phyloP scores from a whole-genome alignment of 2,329 filamentous ascomycete genomes.

The Cercospora sesami region DNA sequence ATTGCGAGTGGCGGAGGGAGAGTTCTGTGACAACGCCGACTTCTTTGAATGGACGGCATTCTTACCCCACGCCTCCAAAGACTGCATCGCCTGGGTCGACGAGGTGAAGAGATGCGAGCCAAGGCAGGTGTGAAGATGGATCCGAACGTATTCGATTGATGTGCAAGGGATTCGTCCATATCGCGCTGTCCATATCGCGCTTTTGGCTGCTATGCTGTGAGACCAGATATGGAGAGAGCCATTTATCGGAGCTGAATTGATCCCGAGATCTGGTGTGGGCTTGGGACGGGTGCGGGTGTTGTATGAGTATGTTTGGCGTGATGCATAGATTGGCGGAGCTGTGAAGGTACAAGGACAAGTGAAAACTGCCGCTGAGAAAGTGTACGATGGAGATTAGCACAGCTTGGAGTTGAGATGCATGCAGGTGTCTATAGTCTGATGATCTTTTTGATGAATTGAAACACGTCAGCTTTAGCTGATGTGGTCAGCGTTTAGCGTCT shows the following conservation, averaged over 20 bases:
- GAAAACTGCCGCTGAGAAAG: not conserved
- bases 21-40: constrained; percentile 18
- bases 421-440: not conserved
- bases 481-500: not conserved
- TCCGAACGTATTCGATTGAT: not conserved
- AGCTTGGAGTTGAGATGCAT: not conserved
- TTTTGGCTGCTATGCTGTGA: not conserved
- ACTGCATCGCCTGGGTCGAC: constrained; percentile 25
- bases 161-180: not conserved
- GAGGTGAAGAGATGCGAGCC: constrained; percentile 11
- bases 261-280: not conserved
- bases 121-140: not conserved
- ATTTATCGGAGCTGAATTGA: not conserved
- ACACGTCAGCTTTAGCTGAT: not conserved
- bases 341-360: not conserved
- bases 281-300: not conserved
- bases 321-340: not conserved
- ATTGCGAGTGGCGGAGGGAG: constrained; percentile 22
- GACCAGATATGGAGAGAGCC: not conserved
- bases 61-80: constrained; percentile 29
- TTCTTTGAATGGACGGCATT: constrained; percentile 7
- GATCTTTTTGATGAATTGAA: not conserved
- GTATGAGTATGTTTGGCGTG: not conserved
- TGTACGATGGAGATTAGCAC: not conserved
- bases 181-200: not conserved